These are phyloP conservation scores for Sclerotinia sclerotiorum DNA, from an alignment of 2,329 filamentous ascomycete genomes.

Conservation along the genomic window DNA sequence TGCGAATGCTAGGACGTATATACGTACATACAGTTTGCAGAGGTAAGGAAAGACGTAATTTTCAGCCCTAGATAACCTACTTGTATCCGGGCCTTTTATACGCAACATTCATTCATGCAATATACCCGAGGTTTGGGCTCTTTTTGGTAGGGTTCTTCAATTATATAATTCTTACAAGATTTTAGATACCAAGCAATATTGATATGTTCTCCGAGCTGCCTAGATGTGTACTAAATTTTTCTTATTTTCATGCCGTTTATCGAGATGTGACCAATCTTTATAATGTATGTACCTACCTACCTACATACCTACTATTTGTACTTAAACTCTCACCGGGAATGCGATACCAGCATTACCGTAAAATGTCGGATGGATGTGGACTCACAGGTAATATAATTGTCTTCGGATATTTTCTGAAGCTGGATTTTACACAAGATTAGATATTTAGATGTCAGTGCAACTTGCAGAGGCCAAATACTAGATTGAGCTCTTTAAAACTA, in stretches of 20 bases:
- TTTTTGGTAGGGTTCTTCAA: neutral
- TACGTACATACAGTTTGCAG: neutral
- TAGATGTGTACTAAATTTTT: neutral
- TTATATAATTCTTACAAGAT: neutral
- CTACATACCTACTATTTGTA: no score
- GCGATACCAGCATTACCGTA: neutral
- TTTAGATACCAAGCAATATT: neutral
- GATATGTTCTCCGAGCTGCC: neutral
- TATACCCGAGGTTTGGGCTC: neutral
- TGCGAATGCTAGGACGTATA: neutral
- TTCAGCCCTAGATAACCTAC: neutral
- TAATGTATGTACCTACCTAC: neutral
- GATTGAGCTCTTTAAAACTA: neutral
- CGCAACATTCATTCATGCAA: neutral
- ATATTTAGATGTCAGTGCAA: neutral
- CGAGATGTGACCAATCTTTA: neutral
- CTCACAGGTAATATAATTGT: neutral
- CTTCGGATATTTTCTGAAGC: neutral
- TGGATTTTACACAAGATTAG: neutral
- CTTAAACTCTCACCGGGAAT: neutral
- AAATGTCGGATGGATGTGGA: neutral
- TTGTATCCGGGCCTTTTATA: neutral
- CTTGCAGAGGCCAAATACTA: neutral
- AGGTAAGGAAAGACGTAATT: neutral
- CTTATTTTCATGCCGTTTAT: neutral